Conservation (phyloP, 495 filamentous ascomycete species). For the Xylaria intraflava region DNA sequence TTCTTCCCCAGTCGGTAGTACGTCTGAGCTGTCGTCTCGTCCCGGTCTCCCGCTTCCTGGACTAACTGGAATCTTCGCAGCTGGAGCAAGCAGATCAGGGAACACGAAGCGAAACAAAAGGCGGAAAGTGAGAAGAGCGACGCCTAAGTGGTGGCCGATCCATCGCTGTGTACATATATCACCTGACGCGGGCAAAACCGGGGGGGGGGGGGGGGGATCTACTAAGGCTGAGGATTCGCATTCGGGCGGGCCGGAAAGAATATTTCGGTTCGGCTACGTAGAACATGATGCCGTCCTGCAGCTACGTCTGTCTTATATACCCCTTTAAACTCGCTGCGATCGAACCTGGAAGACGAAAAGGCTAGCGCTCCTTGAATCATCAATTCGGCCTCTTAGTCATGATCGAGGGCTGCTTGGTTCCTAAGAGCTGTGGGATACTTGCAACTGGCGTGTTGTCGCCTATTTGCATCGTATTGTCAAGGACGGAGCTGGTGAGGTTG, state of each 20-base stretch:
- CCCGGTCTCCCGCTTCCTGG: background rate
- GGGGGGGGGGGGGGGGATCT: conserved; percentile 6
- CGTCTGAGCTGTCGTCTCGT: conserved; percentile 28
- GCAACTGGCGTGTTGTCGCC: too few species aligned
- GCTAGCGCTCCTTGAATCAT: too few species aligned
- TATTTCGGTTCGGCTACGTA: background rate
- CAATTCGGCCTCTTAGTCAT: too few species aligned
- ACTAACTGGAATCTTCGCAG: conserved; percentile 35
- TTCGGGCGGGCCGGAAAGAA: background rate
- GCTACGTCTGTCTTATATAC: background rate
- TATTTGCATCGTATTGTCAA: too few species aligned
- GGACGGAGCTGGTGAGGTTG: too few species aligned
- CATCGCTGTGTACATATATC: conserved; percentile 25
- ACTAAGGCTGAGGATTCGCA: background rate
- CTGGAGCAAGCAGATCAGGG: conserved; percentile 87
- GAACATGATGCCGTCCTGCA: background rate
- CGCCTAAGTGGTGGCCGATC: conserved; percentile 8
- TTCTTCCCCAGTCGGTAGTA: conserved; percentile 97
- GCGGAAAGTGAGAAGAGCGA: conserved; percentile 27
- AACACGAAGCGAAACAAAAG: conserved; percentile 71
- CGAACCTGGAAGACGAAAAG: too few species aligned
- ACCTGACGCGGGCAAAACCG: conserved; percentile 14
- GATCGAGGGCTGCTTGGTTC: too few species aligned
- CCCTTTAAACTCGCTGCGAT: too few species aligned
- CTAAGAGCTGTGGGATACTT: too few species aligned